Percentiles rank a stretch among this genome's conserved stretches.
Evolutionary conservation across 2,329 filamentous ascomycete genomes (phyloP).

Genomic region (Malbranchea zuffiana): DNA sequence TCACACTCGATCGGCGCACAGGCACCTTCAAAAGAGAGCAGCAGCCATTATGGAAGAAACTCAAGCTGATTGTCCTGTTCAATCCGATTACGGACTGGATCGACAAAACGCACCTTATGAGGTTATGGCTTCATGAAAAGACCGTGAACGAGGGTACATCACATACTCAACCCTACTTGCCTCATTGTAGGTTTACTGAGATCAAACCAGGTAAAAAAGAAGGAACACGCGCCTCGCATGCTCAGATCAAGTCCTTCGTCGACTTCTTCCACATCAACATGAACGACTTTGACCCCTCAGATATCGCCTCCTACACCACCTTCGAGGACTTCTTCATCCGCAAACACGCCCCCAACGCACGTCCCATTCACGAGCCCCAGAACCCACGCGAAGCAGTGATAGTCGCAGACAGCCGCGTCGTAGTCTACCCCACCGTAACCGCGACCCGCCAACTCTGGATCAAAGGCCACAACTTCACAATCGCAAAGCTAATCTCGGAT

Average conservation of each 20-base stretch:
- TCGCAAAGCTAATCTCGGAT: slow-evolving; percentile 31
- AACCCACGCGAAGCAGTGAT: slow-evolving; percentile 23
- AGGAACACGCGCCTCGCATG: slow-evolving; percentile 21
- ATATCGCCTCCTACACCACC: slow-evolving; percentile 25
- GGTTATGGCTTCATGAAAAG: slow-evolving; percentile 29
- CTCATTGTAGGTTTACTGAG: background rate
- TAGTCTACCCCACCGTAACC: slow-evolving; percentile 27
- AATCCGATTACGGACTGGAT: slow-evolving; percentile 35
- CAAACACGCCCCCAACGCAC: slow-evolving; percentile 22
- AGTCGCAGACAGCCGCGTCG: slow-evolving; percentile 30
- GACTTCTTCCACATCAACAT: slow-evolving; percentile 31
- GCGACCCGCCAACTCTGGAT: slow-evolving; percentile 32
- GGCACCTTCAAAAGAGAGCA: slow-evolving; percentile 27
- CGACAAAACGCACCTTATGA: slow-evolving; percentile 29
- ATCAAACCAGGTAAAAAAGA: slow-evolving; percentile 19
- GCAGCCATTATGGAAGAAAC: slow-evolving; percentile 31
- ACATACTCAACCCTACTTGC: background rate
- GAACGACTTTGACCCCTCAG: slow-evolving; percentile 28
- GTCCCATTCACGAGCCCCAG: slow-evolving; percentile 21
- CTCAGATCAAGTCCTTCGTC: slow-evolving; percentile 30
- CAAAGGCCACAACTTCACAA: slow-evolving; percentile 36
- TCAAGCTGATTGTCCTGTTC: slow-evolving; percentile 34
- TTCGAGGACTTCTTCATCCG: slow-evolving; percentile 35
- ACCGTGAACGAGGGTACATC: slow-evolving; percentile 23
- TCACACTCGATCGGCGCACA: slow-evolving; percentile 8